phyloP scores from a whole-genome alignment of 441 rosid genomes.

The Corymbia calophylla region DNA sequence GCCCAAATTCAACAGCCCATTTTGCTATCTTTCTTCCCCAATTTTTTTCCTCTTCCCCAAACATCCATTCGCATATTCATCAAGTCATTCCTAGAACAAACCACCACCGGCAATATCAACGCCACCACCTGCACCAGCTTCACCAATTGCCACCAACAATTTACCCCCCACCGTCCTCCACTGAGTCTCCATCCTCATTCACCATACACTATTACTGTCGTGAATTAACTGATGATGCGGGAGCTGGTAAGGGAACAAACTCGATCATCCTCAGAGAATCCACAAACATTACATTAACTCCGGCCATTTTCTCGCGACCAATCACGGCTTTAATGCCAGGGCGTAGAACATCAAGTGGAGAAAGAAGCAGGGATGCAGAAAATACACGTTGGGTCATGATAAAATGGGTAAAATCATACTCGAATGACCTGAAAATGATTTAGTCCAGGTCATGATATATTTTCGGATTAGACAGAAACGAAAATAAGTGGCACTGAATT shows the following conservation, averaged over 20 bases:
- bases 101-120: not conserved
- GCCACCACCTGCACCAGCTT: not conserved
- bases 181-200: not conserved
- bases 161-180: not conserved
- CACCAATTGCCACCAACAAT: too few species aligned
- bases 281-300: not conserved
- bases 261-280: too few species aligned
- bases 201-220: not conserved
- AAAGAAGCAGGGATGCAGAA: not conserved
- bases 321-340: rapidly evolving
- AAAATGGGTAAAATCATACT: not conserved
- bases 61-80: too few species aligned
- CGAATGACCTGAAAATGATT: not conserved
- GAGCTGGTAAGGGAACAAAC: too few species aligned
- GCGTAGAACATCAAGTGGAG: not conserved
- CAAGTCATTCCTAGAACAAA: not conserved
- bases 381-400: not conserved
- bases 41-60: too few species aligned
- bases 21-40: too few species aligned
- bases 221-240: not conserved
- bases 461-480: not conserved
- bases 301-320: rapidly evolving
- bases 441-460: not conserved
- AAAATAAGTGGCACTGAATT: not conserved
- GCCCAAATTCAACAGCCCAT: not conserved